Evolutionary conservation across 345 rosid genomes (phyloP), one percentile per base, ranked within the genome.

Genomic region (Pistacia atlantica): DNA sequence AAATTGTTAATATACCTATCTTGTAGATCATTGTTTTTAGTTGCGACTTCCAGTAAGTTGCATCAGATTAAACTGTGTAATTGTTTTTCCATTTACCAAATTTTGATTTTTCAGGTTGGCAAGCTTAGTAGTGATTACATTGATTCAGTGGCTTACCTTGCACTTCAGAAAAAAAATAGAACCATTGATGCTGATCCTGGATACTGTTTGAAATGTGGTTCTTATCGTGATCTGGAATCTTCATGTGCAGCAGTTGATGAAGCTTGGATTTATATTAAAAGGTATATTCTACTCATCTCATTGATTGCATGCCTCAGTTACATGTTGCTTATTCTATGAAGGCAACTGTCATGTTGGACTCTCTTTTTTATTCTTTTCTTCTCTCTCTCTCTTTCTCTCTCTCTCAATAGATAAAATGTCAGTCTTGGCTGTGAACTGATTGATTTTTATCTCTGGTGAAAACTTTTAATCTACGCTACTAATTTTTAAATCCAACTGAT

Each of bases 121-220:
- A 75, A 80, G 67, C 72, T 80, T 67, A 61, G 69, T 72, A 12
- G 75, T 77, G 67, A 78, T 74, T 77, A 80, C 54, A 55, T 84
- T 70, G 33, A 62, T 73, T 73, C 76, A 73, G 81, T 81, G 69
- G 88, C 82, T 70, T 59, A 64, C 42, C 69, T 67, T 82, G 83
- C 79, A 60, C 77, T 78, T 49, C 77, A 77, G 80, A 67, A 70
- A 74, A 66, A 71, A 22, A 73, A 58, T 31, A 65, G 46, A 72
- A 73, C 79, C 65, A 76, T 69, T 79, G 80, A 3, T 66, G 66
- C 83, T 72, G 74, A 76, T 75, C 84, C 89, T 75, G 92, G 83
- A 68, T 80, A 56, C 77, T 92, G 97, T 80, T 85, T 92, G 75
- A 84, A 82, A 48, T 94, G 97, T 75, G 89, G 93, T 16, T 87